Conservation (phyloP, 2,329 filamentous ascomycete genomes). For the Fusarium nygamai region DNA sequence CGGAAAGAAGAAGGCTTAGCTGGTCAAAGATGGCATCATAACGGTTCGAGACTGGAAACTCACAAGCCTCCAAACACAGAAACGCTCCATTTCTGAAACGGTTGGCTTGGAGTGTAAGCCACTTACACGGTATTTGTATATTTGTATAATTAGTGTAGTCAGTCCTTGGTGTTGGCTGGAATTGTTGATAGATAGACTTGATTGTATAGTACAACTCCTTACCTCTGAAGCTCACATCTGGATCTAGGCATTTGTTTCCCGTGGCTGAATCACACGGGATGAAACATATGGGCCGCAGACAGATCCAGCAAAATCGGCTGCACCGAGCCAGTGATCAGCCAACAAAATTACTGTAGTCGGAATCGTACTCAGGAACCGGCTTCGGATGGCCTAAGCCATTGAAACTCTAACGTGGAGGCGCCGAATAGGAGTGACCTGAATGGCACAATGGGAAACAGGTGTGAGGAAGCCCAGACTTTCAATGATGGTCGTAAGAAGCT, state of each 20-base stretch:
- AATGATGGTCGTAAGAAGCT: neutral
- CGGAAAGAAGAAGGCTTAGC: conserved; percentile 69
- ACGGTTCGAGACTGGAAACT: conserved; percentile 16
- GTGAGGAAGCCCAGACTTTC: neutral
- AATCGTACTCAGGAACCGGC: conserved; percentile 15
- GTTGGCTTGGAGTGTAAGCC: conserved; percentile 1
- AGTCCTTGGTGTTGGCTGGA: conserved; percentile 4
- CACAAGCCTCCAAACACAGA: conserved; percentile 10
- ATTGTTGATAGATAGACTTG: conserved; percentile 13
- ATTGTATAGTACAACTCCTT: conserved; percentile 10
- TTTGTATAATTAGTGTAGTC: conserved; percentile 25
- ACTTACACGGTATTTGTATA: conserved; percentile 17
- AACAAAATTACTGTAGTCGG: conserved; percentile 1
- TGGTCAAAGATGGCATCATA: conserved; percentile 10
- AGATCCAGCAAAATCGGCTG: conserved; percentile 10
- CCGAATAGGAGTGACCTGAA: conserved; percentile 9
- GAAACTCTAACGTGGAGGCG: conserved; percentile 18
- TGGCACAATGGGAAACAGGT: neutral
- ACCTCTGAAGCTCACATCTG: neutral
- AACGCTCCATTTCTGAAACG: conserved; percentile 15
- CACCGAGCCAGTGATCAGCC: conserved; percentile 14
- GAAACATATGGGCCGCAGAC: conserved; percentile 5
- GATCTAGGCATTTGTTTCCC: neutral
- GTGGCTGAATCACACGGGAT: neutral
- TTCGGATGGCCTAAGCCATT: conserved; percentile 10